Evolutionary conservation across 2,329 filamentous ascomycete genomes (phyloP), one percentile per base, ranked within the genome.

Genomic region (Colletotrichum graminicola): DNA sequence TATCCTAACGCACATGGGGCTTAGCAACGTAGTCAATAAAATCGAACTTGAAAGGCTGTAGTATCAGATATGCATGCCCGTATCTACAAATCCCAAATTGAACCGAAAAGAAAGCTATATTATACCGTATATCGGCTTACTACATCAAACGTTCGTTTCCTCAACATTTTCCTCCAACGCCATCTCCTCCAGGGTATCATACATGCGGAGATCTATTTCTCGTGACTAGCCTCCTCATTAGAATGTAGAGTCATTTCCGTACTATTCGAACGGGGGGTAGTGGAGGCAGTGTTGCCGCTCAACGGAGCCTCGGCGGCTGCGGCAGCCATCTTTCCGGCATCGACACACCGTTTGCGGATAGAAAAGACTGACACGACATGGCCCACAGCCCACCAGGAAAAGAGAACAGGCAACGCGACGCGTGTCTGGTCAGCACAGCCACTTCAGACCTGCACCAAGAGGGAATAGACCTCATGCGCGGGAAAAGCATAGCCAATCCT

Each of bases 381-480:
- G 2, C 74, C 76, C 2, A 76, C 65, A 23, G 83, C 41, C 74
- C 80, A 83, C 78, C 79, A 83, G 0, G 80, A 66, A 39, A 86
- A 85, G 2, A 86, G 73, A 2, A 85, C 78, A 0, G 84, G 83
- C 1, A 86, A 76, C 1, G 81, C 79, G 41, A 80, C 77, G 49
- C 81, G 78, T 0, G 83, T 76, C 34, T 77, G 74, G 32, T 81
- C 80, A n/a, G 80, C 79, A 5, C 83, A 84, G 26, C 79, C 79
- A 3, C 81, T 82, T 82, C 83, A 86, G 5, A 84, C 81, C 26
- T 83, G 76, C 0, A 82, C 75, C 12, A 85, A 72, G 5, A 81
- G 66, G 4, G 79, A 77, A 70, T 82, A 85, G 0, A 73, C 55
- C 5, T 75, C 67, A 47, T 82, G 77, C 1, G 79, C 79, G 0